phyloP scores from a whole-genome alignment of 2,329 filamentous ascomycete species.

The Nemania sp. region DNA sequence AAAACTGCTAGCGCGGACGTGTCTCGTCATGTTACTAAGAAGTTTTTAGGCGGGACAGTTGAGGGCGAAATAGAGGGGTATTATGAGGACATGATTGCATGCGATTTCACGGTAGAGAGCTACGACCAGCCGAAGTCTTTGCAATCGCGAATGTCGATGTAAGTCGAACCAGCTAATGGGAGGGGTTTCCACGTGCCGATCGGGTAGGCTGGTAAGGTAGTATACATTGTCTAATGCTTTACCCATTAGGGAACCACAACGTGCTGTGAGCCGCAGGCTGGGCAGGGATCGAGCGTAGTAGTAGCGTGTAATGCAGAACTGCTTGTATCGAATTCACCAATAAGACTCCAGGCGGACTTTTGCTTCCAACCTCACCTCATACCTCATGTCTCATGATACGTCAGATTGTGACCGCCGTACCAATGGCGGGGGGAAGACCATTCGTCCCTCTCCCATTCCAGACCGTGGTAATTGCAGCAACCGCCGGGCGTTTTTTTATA shows the following conservation, averaged over 20 bases:
- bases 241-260: slow-evolving; percentile 8
- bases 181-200: too few species aligned
- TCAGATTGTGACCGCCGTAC: slow-evolving; percentile 1
- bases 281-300: slow-evolving; percentile 16
- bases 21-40: neutral
- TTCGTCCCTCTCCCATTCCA: neutral
- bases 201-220: slow-evolving; percentile 4
- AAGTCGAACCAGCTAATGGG: too few species aligned
- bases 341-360: slow-evolving; percentile 10
- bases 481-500: neutral
- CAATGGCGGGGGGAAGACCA: slow-evolving; percentile 2
- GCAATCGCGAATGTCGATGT: too few species aligned
- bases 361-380: slow-evolving; percentile 18
- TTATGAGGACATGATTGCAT: too few species aligned
- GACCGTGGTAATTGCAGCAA: slow-evolving; percentile 4
- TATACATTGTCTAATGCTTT: neutral
- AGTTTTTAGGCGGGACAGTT: too few species aligned
- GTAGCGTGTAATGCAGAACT: slow-evolving; percentile 7
- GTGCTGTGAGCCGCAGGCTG: slow-evolving; percentile 17
- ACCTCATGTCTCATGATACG: slow-evolving; percentile 14
- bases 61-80: too few species aligned
- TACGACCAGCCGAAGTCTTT: too few species aligned
- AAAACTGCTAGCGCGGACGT: too few species aligned
- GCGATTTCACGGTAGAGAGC: too few species aligned
- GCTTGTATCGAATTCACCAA: slow-evolving; percentile 25